Conservation (phyloP, 345 rosid species). For the Atalantia buxifolia region DNA sequence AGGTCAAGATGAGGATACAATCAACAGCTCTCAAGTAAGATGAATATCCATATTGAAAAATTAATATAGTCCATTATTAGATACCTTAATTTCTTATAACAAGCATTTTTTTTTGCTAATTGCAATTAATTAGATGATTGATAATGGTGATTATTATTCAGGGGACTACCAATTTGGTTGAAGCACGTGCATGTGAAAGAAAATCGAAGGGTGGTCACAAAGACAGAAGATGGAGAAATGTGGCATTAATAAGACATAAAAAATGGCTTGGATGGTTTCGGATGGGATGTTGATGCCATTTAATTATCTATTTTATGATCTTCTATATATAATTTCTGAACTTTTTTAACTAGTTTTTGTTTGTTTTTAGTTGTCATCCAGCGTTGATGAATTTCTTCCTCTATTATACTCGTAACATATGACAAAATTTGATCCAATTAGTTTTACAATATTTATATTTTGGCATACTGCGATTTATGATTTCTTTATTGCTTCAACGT, state of each 20-base stretch:
- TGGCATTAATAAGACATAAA: neutral
- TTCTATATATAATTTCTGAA: too few relatives aligned
- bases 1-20: neutral
- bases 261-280: constrained; percentile 17
- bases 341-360: too few relatives aligned
- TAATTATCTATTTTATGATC: too few relatives aligned
- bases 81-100: too few relatives aligned
- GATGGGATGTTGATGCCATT: constrained; percentile 7
- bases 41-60: neutral
- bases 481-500: too few relatives aligned
- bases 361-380: too few relatives aligned
- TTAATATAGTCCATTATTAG: neutral
- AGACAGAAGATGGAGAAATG: neutral
- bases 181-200: neutral
- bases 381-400: too few relatives aligned
- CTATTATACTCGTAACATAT: too few relatives aligned
- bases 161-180: neutral
- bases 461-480: too few relatives aligned
- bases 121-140: neutral
- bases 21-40: neutral
- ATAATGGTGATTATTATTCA: neutral
- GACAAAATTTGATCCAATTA: neutral
- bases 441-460: neutral
- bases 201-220: neutral
- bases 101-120: neutral